Evolutionary conservation across 352 stramenopile genomes (phyloP), one percentile per base, ranked within the genome.

Genomic region (Pythium dissotocum): DNA sequence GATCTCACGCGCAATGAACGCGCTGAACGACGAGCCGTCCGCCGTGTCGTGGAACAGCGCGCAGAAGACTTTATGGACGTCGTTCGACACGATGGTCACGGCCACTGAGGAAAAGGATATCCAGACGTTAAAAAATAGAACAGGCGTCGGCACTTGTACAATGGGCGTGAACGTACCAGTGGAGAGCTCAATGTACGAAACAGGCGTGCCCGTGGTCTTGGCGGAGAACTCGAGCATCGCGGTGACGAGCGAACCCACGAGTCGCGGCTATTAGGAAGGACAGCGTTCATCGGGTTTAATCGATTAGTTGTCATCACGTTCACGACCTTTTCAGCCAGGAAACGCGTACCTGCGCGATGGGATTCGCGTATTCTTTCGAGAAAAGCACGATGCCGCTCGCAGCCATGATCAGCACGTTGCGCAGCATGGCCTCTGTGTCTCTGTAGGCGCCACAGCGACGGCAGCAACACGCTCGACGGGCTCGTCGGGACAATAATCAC

Each of bases 381-480:
- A 98, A 98, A 61, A 98, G 86, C 63, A 97, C 87, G 75, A 97
- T 93, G 70, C 92, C 92, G 74, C 90, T 98, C 42, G 85, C 90
- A 35, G 89, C 81, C 86, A 98, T 97, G 67, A 98, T 90, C 48
- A 98, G 80, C 54, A 98, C 88, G 74, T 97, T 98, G 59, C 90
- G 88, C 63, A 98, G 86, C 92, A 98, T 98, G 38, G 35, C 40
- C 35, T 33, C 35, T 44, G 26, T 35, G 26, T 16, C 4, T 28
- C 1, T 26, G 26, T 40, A 8, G 9, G 28, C 30, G 24, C 46
- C 46, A 4, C 18, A 24, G 46, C 61, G 35, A 36, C 18, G 33
- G 48, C n/a, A 35, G 44, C 28, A 32, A 21, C 32, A 21, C 24
- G 13, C 38, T 4, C 1, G 16, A 53, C 8, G 7, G 14, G 46